Evolutionary conservation across 805 yeast genomes (phyloP).

Genomic region (Yarrowia yakushimensis): DNA sequence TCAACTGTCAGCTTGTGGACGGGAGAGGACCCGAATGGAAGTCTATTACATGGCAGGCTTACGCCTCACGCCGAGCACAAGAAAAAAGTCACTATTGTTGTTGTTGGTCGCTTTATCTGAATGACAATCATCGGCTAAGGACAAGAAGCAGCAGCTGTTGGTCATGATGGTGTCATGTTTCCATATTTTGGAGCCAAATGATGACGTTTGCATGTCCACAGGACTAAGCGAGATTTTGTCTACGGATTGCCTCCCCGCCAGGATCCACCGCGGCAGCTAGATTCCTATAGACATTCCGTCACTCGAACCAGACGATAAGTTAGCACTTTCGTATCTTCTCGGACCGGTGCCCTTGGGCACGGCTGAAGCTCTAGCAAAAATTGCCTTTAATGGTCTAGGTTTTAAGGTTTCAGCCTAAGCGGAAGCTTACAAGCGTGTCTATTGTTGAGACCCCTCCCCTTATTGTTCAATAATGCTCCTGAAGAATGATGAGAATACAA

Average conservation of each 20-base stretch:
- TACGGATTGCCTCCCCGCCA: neutral
- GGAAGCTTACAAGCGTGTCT: constrained; percentile 12
- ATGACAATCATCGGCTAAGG: neutral
- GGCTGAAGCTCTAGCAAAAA: constrained; percentile 17
- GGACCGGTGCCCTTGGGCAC: constrained; percentile 9
- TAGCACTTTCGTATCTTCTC: neutral
- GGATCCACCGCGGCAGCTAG: constrained; percentile 4
- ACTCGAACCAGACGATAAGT: neutral
- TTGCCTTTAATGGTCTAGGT: constrained; percentile 14
- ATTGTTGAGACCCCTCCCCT: neutral
- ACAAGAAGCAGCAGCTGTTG: neutral
- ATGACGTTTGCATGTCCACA: too few species aligned
- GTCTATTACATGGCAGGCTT: neutral
- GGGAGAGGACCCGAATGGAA: constrained; percentile 4
- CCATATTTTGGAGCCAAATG: neutral
- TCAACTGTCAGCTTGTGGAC: constrained; percentile 3
- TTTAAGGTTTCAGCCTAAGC: constrained; percentile 6
- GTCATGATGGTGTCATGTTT: too few species aligned
- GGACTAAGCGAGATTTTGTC: neutral
- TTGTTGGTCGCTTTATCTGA: neutral
- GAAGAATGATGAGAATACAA: constrained; percentile 15
- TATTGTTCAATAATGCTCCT: constrained; percentile 16
- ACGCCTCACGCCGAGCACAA: neutral
- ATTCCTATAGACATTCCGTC: neutral
- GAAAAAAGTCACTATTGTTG: neutral